Conservation (phyloP, 2,329 filamentous ascomycete genomes). For the Hymenotorrendiella dingleyae region DNA sequence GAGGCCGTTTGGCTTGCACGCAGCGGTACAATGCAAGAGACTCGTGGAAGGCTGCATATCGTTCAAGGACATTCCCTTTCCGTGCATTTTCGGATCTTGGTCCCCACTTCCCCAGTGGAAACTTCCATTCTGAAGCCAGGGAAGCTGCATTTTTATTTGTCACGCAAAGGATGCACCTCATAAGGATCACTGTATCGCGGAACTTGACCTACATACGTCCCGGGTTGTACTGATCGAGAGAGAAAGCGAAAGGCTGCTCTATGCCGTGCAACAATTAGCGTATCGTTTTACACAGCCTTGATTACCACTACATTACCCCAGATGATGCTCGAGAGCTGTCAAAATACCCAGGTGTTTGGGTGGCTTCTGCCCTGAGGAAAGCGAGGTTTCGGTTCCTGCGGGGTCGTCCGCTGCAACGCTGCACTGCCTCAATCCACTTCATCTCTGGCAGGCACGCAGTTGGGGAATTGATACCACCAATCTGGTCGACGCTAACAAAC, state of each 20-base stretch:
- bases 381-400: conserved; percentile 13
- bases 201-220: background rate
- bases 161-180: background rate
- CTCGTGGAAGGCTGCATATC: conserved; percentile 12
- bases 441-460: no score
- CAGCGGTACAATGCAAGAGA: conserved; percentile 2
- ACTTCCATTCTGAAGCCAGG: conserved; percentile 3
- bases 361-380: conserved; percentile 12
- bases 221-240: background rate
- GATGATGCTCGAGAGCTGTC: conserved; percentile 15
- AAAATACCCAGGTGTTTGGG: conserved; percentile 6
- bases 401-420: background rate
- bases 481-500: no score
- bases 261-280: conserved; percentile 1
- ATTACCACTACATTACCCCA: background rate
- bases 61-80: background rate
- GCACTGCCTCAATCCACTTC: no score
- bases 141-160: conserved; percentile 1
- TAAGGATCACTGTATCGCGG: conserved; percentile 1
- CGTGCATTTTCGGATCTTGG: background rate
- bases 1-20: conserved; percentile 4
- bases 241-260: background rate
- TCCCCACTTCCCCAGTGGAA: background rate
- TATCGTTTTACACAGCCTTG: background rate
- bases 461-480: no score